These are phyloP conservation scores for Bryopsis sp. DNA, from an alignment of 139 green algal species.

Conservation along the genomic window DNA sequence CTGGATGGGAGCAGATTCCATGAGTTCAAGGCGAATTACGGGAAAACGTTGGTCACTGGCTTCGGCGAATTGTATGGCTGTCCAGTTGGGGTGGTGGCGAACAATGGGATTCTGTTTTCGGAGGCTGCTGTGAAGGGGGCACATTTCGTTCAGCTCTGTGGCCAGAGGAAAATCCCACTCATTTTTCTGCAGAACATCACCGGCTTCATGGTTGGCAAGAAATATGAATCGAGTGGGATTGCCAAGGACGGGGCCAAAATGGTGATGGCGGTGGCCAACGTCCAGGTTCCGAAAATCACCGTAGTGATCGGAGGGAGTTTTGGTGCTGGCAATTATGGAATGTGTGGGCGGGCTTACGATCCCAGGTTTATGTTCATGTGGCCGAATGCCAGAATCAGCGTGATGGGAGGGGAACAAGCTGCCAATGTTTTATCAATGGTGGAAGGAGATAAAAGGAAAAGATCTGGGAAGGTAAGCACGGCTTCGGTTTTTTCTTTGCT, in stretches of 20 bases:
- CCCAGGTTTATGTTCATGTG: constrained; percentile 92
- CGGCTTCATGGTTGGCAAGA: constrained; percentile 79
- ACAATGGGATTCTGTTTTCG: constrained; percentile 87
- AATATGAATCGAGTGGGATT: constrained; percentile 84
- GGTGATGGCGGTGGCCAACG: constrained; percentile 83
- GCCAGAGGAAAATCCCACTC: constrained; percentile 72
- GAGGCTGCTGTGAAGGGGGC: constrained; percentile 79
- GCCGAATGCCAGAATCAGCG: constrained; percentile 84
- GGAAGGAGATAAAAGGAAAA: constrained; percentile 62
- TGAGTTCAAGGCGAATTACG: constrained; percentile 89
- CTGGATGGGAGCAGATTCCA: constrained; percentile 79
- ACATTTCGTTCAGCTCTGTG: constrained; percentile 55
- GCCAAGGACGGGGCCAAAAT: constrained; percentile 95
- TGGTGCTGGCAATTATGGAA: constrained; percentile 94
- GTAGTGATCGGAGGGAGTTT: constrained; percentile 79
- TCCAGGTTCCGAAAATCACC: constrained; percentile 80
- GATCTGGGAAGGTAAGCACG: constrained; percentile 28
- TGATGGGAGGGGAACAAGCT: constrained; percentile 88
- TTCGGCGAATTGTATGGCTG: constrained; percentile 67
- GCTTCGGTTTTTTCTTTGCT: no score
- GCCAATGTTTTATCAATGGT: constrained; percentile 70
- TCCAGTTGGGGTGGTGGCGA: constrained; percentile 82
- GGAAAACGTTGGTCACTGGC: constrained; percentile 80
- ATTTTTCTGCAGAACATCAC: constrained; percentile 88
- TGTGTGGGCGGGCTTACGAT: constrained; percentile 88